Evolutionary conservation across 2,329 filamentous ascomycete genomes (phyloP), one percentile per base, ranked within the genome.

Genomic region (Penicillium sp.): DNA sequence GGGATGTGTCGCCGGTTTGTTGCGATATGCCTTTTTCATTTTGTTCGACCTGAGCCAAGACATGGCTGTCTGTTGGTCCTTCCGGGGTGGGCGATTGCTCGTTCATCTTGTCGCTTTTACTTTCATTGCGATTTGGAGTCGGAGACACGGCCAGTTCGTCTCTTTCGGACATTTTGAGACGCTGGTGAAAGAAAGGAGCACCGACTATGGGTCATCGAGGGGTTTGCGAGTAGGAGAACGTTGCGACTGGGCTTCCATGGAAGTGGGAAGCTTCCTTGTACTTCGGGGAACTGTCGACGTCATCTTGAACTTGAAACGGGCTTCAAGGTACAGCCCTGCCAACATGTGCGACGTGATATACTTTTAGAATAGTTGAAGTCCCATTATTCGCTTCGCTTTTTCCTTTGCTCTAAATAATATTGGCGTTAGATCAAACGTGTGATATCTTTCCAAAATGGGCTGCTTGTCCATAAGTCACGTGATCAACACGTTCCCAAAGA

Each of bases 11-110:
- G 9, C 50, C 58, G n/a, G 53, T 42, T 46, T 52, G 50, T 44
- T 64, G 54, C 6, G 50, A 28, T 13, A 58, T 24, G 2, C 58
- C 58, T 43, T 62, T 58, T 18, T 63, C 55, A 18, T 63, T 55
- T 22, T 53, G 55, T 22, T 59, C 54, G 1, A 57, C 46, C 30
- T 62, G 60, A 5, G 61, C 55, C n/a, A 65, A 41, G 4, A 58
- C 40, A 55, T 65, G 63, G 39, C 63, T 65, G 8, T 63, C 58
- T 4, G 63, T 65, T 27, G 58, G 57, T 9, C 56, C 61, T 16
- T 55, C 47, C 7, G 50, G 53, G 18, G 20, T 33, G 7, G 36
- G 20, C 9, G 48, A 30, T 16, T 38, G 27, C 11, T 48, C 42
- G 7, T 20, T 46, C 25, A 31, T 43, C n/a, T 8, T 16, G 39